Base-by-base conservation (phyloP, 805 yeast species). In the Lipomyces sp. region DNA sequence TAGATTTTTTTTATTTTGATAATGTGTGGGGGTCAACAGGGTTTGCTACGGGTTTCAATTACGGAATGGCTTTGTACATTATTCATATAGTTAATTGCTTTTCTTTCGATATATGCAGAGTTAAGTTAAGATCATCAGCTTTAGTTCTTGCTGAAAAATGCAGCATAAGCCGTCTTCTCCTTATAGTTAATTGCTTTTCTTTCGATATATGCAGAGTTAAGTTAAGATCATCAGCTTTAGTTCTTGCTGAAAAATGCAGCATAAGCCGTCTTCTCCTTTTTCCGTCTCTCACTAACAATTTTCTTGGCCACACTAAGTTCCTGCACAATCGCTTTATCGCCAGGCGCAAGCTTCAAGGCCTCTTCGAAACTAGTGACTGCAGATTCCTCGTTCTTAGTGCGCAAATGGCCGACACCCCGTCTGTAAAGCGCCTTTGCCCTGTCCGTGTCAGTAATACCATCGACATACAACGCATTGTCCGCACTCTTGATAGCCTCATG, bases 391-490 rank as follows among this genome's bases (percentile, higher is more conserved):
- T 90, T 87, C 73, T 87, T 87, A 24, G 83, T 80, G 15, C 84
- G 78, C 66, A 85, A 76, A 73, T 88, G 83, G 0, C 92, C 97
- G 73, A 84, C 80, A 55, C 97, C 98, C 78, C 92, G 87, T 76
- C 98, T 87, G 80, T 89, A 93, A 54, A 85, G 80, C 0, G 97
- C 97, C 80, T 93, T 93, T 10, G 96, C 90, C 75, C 84, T 85
- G 32, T 92, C 86, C 69, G 86, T 85, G 58, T 86, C 90, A 64
- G 87, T 91, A 4, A 87, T 79, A 1, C 73, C 78, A 54, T 87
- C 89, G 34, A 83, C 83, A 55, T 83, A 89, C 53, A 90, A 80
- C 1, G 90, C 97, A 54, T 85, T 85, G 1, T 87, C 80, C 3
- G 96, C 83, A 3, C 89, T 85, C 50, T 80, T 77, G 59, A 90